phyloP scores from a whole-genome alignment of 83 land plant species.

The Diphasiastrum complanatum region DNA sequence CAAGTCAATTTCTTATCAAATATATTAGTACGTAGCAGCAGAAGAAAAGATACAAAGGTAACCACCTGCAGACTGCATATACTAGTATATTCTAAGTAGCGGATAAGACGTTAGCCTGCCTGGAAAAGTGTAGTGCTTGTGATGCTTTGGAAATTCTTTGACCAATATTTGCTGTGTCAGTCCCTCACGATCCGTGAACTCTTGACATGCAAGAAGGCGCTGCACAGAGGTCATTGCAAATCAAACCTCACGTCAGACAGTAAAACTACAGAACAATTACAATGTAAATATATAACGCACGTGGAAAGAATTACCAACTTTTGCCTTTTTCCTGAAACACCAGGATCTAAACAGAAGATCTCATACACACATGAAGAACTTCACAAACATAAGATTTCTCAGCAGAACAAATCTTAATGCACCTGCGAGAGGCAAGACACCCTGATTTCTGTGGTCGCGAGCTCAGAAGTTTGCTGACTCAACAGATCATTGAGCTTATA shows the following conservation, averaged over 20 bases:
- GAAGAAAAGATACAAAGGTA: too few species aligned
- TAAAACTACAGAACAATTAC: too few species aligned
- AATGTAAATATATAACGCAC: too few species aligned
- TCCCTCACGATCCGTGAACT: constrained; percentile 37
- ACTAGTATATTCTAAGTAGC: too few species aligned
- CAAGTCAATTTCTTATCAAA: too few species aligned
- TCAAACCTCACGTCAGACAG: too few species aligned
- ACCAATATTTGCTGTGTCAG: constrained; percentile 36
- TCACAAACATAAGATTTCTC: background rate
- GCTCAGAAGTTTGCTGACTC: constrained; percentile 24
- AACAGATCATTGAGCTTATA: constrained; percentile 37
- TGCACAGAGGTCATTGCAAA: background rate
- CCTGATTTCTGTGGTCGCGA: constrained; percentile 33
- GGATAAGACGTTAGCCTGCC: too few species aligned
- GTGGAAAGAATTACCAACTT: background rate
- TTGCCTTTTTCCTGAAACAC: background rate
- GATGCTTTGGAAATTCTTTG: constrained; percentile 25
- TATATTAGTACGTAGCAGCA: too few species aligned
- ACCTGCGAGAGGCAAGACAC: constrained; percentile 41
- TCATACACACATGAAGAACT: background rate
- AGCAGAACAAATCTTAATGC: background rate
- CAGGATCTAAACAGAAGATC: constrained; percentile 1
- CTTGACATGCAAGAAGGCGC: constrained; percentile 42
- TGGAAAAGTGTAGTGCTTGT: constrained; percentile 39
- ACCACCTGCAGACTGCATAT: too few species aligned